Conservation (phyloP, 192 early-diverging fungal species). For the Cladochytrium replicatum region DNA sequence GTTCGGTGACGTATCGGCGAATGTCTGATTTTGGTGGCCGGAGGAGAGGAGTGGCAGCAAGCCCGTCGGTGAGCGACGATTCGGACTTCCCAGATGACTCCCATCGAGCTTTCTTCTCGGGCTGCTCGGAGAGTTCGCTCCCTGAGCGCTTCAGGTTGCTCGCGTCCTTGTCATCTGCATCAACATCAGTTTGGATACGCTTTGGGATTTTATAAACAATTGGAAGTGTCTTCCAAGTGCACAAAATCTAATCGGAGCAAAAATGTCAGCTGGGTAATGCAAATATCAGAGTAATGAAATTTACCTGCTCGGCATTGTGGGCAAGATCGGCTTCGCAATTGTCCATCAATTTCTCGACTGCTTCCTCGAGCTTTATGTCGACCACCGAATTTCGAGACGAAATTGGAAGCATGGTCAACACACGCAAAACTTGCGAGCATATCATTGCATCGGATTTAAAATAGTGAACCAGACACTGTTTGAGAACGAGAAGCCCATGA, state of each 20-base stretch:
- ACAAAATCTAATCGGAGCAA: slow-evolving; percentile 19
- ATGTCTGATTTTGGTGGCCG: neutral
- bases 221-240: slow-evolving; percentile 22
- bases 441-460: slow-evolving; percentile 30
- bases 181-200: slow-evolving; percentile 7
- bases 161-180: slow-evolving; percentile 1
- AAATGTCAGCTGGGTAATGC: slow-evolving; percentile 1
- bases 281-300: neutral
- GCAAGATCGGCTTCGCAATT: slow-evolving; percentile 34
- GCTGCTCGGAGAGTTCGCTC: slow-evolving; percentile 3
- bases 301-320: slow-evolving; percentile 35
- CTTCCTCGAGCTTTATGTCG: slow-evolving; percentile 63
- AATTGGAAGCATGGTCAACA: slow-evolving; percentile 69
- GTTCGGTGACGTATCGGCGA: neutral
- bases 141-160: neutral
- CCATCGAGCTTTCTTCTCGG: slow-evolving; percentile 2
- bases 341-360: slow-evolving; percentile 41
- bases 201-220: slow-evolving; percentile 43
- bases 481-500: slow-evolving; percentile 65
- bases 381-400: slow-evolving; percentile 69
- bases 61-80: neutral
- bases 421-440: slow-evolving; percentile 31
- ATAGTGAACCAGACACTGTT: slow-evolving; percentile 62
- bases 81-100: neutral
- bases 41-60: neutral